Evolutionary conservation across 1,139 yeast genomes (phyloP).

Genomic region (Suhomyces anneliseae): DNA sequence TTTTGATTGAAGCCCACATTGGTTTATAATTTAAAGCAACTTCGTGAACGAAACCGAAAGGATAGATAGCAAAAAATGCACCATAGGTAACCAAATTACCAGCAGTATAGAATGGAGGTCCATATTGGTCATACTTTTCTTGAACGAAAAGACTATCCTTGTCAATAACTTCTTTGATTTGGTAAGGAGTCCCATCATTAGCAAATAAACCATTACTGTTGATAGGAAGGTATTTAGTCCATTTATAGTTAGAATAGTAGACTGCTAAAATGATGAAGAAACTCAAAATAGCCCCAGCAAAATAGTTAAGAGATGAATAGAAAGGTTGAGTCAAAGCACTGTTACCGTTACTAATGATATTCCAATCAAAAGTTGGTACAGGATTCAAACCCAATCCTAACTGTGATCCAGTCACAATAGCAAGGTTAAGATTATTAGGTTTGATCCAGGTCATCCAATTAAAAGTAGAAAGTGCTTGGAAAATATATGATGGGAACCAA

Average conservation of each 20-base stretch:
- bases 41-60: slow-evolving; percentile 16
- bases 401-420: slow-evolving; percentile 17
- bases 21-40: slow-evolving; percentile 11
- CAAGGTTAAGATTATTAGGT: slow-evolving; percentile 20
- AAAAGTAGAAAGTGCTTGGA: slow-evolving; percentile 17
- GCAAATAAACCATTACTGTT: slow-evolving; percentile 15
- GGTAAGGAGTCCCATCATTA: slow-evolving; percentile 17
- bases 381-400: slow-evolving; percentile 21
- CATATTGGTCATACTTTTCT: slow-evolving; percentile 23
- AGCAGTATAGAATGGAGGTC: slow-evolving; percentile 47
- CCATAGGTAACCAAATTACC: slow-evolving; percentile 45
- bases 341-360: slow-evolving; percentile 9
- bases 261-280: slow-evolving; percentile 33
- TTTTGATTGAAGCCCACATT: slow-evolving; percentile 10
- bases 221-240: slow-evolving; percentile 20
- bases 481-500: slow-evolving; percentile 22
- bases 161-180: slow-evolving; percentile 15
- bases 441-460: slow-evolving; percentile 24
- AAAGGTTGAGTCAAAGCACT: slow-evolving; percentile 14
- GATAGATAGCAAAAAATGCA: slow-evolving; percentile 26
- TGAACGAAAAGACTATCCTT: slow-evolving; percentile 16
- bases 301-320: slow-evolving; percentile 38
- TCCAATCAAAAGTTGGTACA: slow-evolving; percentile 21
- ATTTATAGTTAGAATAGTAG: slow-evolving; percentile 22
- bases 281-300: slow-evolving; percentile 36